Percentiles rank a stretch among this genome's conserved stretches.
phyloP scores from a whole-genome alignment of 495 filamentous ascomycete species.

The Penicillium bialowiezense region DNA sequence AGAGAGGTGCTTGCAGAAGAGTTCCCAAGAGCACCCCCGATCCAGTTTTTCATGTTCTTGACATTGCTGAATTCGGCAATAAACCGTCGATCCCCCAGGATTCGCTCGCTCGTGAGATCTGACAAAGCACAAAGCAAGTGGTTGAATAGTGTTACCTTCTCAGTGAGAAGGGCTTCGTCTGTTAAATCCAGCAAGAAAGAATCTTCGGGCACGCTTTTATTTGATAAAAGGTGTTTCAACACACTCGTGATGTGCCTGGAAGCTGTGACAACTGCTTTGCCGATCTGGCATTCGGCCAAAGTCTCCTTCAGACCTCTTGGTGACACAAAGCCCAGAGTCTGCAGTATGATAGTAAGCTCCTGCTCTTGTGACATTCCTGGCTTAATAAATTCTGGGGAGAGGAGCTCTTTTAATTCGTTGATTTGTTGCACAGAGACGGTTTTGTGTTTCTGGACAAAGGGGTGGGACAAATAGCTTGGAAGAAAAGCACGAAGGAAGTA shows the following conservation, averaged over 20 bases:
- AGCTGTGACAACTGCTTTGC: constrained; percentile 3
- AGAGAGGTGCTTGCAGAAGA: constrained; percentile 13
- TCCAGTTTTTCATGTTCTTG: constrained; percentile 2
- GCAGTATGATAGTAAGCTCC: constrained; percentile 3
- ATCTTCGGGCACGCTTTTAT: not conserved
- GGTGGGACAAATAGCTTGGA: constrained; percentile 20
- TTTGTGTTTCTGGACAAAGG: constrained; percentile 12
- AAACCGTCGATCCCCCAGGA: constrained; percentile 3
- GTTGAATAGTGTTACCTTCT: not conserved
- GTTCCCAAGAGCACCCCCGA: constrained; percentile 20
- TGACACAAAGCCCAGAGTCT: not conserved
- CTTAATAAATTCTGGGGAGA: not conserved
- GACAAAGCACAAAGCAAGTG: not conserved
- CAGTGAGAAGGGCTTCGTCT: not conserved
- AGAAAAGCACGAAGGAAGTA: constrained; percentile 40
- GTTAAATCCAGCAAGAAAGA: constrained; percentile 11
- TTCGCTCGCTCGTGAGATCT: not conserved
- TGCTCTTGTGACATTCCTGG: not conserved
- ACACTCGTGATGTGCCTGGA: not conserved
- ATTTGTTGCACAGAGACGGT: not conserved
- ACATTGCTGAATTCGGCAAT: constrained; percentile 8
- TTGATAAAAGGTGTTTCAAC: not conserved
- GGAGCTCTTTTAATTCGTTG: not conserved
- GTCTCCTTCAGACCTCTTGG: constrained; percentile 2
- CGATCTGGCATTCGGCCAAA: constrained; percentile 2